phyloP scores from a whole-genome alignment of 2,329 filamentous ascomycete genomes.

The Teratosphaeria gauchensis region DNA sequence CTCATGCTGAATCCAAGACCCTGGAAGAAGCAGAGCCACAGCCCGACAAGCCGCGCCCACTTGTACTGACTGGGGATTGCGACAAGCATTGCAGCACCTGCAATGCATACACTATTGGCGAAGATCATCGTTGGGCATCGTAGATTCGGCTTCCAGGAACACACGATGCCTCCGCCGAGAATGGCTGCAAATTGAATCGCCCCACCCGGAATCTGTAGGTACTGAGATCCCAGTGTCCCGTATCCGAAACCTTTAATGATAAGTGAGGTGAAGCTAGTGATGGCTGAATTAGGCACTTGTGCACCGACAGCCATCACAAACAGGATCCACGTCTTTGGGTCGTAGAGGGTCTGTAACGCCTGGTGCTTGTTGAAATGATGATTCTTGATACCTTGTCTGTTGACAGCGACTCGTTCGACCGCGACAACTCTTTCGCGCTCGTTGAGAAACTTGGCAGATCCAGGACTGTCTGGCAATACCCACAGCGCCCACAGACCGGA shows the following conservation, averaged over 20 bases:
- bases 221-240: conserved; percentile 43
- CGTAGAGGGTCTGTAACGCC: conserved; percentile 38
- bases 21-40: conserved; percentile 50
- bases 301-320: conserved; percentile 57
- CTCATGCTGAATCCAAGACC: conserved; percentile 45
- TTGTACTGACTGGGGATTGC: conserved; percentile 42
- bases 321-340: conserved; percentile 52
- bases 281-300: conserved; percentile 43
- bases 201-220: conserved; percentile 50
- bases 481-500: conserved; percentile 24
- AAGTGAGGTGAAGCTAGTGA: conserved; percentile 32
- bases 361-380: conserved; percentile 32
- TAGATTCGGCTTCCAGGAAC: conserved; percentile 43
- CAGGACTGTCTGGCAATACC: conserved; percentile 36
- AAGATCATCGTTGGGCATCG: conserved; percentile 48
- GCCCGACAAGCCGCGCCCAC: conserved; percentile 48
- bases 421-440: conserved; percentile 38
- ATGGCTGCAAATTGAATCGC: conserved; percentile 48
- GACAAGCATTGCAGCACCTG: conserved; percentile 44
- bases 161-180: conserved; percentile 42
- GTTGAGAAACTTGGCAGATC: conserved; percentile 35
- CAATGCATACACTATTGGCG: conserved; percentile 47
- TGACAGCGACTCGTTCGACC: conserved; percentile 42
- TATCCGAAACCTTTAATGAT: conserved; percentile 40
- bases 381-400: conserved; percentile 47